phyloP scores from a whole-genome alignment of 176 grass and related monocot species.

The Oryza meridionalis region DNA sequence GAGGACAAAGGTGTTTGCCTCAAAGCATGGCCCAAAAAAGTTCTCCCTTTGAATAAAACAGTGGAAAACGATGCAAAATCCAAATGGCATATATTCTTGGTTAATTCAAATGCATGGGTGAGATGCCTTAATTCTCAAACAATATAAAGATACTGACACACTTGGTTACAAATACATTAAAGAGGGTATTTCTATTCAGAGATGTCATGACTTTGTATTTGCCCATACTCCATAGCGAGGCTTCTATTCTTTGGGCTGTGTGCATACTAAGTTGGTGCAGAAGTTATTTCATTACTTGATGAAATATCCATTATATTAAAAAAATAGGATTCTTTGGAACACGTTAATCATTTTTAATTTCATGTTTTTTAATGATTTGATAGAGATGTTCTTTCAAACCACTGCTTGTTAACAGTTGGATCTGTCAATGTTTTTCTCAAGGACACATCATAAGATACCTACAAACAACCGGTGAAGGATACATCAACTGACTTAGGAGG shows the following conservation, averaged over 20 bases:
- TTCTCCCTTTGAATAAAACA: not conserved
- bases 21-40: not conserved
- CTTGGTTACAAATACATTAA: not conserved
- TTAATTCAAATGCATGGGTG: not conserved
- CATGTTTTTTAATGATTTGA: too few species aligned
- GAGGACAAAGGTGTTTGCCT: not conserved
- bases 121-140: constrained; percentile 2
- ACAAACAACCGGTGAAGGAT: not conserved
- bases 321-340: not conserved
- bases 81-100: not conserved
- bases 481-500: constrained; percentile 25
- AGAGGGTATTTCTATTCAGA: constrained; percentile 1
- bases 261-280: too few species aligned
- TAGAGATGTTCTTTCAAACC: not conserved
- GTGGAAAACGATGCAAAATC: not conserved
- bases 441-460: not conserved
- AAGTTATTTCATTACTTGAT: too few species aligned
- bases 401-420: not conserved
- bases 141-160: not conserved
- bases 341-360: not conserved
- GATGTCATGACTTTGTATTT: not conserved
- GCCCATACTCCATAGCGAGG: not conserved
- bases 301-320: too few species aligned
- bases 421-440: not conserved
- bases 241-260: not conserved